phyloP scores from a whole-genome alignment of 2,329 filamentous ascomycete species.

The Dothiorella sarmentorum region DNA sequence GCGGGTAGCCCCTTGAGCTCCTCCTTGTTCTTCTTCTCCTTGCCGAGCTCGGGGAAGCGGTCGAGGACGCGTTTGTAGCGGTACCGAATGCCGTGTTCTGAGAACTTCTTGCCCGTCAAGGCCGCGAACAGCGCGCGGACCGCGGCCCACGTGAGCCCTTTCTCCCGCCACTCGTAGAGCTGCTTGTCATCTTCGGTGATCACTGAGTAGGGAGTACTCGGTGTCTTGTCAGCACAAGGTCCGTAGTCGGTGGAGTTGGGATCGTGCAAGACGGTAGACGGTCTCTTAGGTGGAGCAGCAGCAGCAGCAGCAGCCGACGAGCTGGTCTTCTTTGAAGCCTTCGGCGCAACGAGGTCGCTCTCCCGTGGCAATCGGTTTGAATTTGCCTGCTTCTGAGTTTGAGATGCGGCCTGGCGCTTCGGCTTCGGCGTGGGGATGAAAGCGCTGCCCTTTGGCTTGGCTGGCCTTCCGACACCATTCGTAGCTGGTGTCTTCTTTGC shows the following conservation, averaged over 20 bases:
- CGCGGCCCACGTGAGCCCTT: neutral
- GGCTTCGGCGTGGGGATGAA: neutral
- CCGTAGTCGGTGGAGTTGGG: neutral
- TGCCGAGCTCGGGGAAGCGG: neutral
- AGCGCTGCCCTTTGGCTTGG: neutral
- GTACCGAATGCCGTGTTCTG: neutral
- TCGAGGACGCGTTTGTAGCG: neutral
- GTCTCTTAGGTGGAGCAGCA: neutral
- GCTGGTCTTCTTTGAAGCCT: neutral
- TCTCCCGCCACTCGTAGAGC: neutral
- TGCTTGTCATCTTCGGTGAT: neutral
- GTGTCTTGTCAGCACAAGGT: neutral
- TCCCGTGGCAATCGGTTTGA: neutral
- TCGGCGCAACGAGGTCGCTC: neutral
- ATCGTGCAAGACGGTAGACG: neutral
- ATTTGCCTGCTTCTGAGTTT: neutral
- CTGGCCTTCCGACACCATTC: neutral
- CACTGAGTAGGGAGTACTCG: neutral
- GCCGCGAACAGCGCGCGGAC: neutral
- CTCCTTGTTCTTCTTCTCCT: neutral
- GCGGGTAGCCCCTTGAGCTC: neutral
- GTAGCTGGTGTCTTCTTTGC: neutral
- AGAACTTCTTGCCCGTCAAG: neutral
- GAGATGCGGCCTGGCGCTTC: neutral
- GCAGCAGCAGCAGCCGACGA: too few species aligned